phyloP scores from a whole-genome alignment of 352 stramenopile species.

The Phytopythium cucurbitacearum region DNA sequence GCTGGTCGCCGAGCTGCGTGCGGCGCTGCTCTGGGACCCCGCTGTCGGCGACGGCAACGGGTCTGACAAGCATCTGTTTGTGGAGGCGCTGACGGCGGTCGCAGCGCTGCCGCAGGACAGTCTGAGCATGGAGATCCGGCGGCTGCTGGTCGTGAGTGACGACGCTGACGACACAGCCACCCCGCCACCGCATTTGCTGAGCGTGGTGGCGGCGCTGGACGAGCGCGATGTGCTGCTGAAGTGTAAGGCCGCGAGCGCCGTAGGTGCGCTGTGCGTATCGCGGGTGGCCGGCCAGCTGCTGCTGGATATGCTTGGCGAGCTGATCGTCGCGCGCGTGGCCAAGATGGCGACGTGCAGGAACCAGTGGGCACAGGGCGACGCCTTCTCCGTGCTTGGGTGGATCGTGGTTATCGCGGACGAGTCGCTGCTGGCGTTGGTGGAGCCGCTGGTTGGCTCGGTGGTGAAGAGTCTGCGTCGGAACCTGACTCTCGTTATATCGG shows the following conservation, averaged over 20 bases:
- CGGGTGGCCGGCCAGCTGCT: slow-evolving; percentile 63
- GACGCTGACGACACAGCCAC: neutral
- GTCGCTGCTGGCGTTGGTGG: slow-evolving; percentile 26
- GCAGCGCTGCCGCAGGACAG: slow-evolving; percentile 59
- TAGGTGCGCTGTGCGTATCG: slow-evolving; percentile 71
- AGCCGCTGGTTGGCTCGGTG: slow-evolving; percentile 36
- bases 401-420: slow-evolving; percentile 68
- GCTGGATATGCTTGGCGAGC: slow-evolving; percentile 35
- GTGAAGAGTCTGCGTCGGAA: slow-evolving; percentile 42
- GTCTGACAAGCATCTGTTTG: slow-evolving; percentile 41
- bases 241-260: slow-evolving; percentile 71
- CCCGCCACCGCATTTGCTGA: slow-evolving; percentile 2
- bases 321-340: slow-evolving; percentile 29
- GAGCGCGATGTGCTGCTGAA: slow-evolving; percentile 71
- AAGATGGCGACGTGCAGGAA: slow-evolving; percentile 69
- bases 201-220: slow-evolving; percentile 18
- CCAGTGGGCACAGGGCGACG: slow-evolving; percentile 71
- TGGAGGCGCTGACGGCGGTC: slow-evolving; percentile 70
- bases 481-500: slow-evolving; percentile 13
- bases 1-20: slow-evolving; percentile 13
- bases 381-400: slow-evolving; percentile 73
- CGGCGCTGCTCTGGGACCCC: slow-evolving; percentile 35
- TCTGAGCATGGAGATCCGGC: slow-evolving; percentile 69
- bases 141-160: slow-evolving; percentile 36
- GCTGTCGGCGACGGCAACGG: slow-evolving; percentile 7